Evolutionary conservation across 1,284 basidiomycete species (phyloP), one percentile per base, ranked within the genome.

Genomic region (Apiotrichum akiyoshidainum): DNA sequence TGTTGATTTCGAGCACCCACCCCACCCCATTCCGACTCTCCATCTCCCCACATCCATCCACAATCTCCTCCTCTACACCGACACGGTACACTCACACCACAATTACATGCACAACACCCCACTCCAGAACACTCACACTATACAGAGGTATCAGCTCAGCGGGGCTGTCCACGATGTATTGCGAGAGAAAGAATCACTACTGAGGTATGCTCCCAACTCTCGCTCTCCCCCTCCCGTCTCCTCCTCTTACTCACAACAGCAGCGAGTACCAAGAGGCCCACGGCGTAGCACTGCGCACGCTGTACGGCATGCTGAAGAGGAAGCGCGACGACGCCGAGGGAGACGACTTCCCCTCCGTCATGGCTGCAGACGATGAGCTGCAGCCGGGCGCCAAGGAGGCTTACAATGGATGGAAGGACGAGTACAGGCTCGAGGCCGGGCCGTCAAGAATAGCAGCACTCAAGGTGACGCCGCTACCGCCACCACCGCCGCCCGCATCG

Each of bases 261-360:
- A 71, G 68, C 40, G 65, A 67, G n/a, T 58, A 67, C 12, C 53
- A 52, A 46, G 59, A 67, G 10, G 57, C 61, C 44, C 72, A 75
- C 59, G 69, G 69, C 33, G 58, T 57, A 9, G 63, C 67, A 2
- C 63, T 74, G 14, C 63, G 63, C 40, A 58, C 64, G 31, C 60
- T 73, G 31, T 71, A 70, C 49, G 54, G 66, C 34, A 51, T 73
- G 63, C 44, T 71, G n/a, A 59, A 67, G 42, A 67, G 70, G 2
- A 60, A 61, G 37, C 58, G 65, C 14, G 59, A 42, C 3, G 41
- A 56, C 26, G 57, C 57, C 39, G 45, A 52, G 12, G 57, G 56
- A 41, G 44, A 51, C 12, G 64, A 60, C 17, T 72, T 73, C 51
- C 69, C 71, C 7, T 52, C 41, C 16, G 63, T 69, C 16, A 52